phyloP scores from a whole-genome alignment of 1,284 basidiomycete genomes.

The Bondarzewia mesenterica region DNA sequence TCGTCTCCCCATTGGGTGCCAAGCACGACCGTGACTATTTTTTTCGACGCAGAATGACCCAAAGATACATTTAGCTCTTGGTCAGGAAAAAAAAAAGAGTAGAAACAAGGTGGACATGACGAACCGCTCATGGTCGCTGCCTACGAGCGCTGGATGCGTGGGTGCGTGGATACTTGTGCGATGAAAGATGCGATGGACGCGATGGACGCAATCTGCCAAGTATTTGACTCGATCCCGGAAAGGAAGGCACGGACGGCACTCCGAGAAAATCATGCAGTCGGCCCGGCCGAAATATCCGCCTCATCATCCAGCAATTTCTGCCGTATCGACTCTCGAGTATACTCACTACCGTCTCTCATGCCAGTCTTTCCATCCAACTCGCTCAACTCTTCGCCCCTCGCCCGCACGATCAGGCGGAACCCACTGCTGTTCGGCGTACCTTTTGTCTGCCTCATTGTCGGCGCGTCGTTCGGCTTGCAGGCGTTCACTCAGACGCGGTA shows the following conservation, averaged over 20 bases:
- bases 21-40: conserved; percentile 66
- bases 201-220: not conserved
- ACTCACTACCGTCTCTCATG: conserved; percentile 27
- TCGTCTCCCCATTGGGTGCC: conserved; percentile 95
- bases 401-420: conserved; percentile 42
- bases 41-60: not conserved
- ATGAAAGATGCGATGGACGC: not conserved
- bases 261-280: too few relatives aligned
- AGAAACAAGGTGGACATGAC: not conserved
- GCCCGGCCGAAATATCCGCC: not conserved
- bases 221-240: not conserved
- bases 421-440: conserved; percentile 80
- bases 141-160: not conserved
- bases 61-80: not conserved
- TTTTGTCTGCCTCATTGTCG: conserved; percentile 81
- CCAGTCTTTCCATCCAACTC: conserved; percentile 52
- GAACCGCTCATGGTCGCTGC: not conserved
- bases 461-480: conserved; percentile 79
- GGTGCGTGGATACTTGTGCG: not conserved
- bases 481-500: conserved; percentile 88
- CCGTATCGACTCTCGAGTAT: too few relatives aligned
- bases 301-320: not conserved
- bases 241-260: not conserved
- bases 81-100: not conserved
- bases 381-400: conserved; percentile 35